Evolutionary conservation across 257 asterid genomes (phyloP), one percentile per base, ranked within the genome.

Genomic region (Asclepias syriaca): DNA sequence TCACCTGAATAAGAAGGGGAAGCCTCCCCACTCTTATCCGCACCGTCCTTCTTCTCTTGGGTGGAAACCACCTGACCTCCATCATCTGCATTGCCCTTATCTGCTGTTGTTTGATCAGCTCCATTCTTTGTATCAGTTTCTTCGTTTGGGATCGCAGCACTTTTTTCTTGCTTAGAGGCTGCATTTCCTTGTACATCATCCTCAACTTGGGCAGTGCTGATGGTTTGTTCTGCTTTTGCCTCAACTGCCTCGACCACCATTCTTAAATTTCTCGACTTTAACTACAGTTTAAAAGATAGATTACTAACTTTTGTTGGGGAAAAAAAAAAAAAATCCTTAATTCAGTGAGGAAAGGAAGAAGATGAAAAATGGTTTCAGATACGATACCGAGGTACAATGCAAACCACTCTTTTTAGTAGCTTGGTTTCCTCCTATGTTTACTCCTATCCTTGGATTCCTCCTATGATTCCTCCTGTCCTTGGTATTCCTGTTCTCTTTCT

Each of bases 21-120:
- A 75, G 68, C 24, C 72, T 18, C 73, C 51, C 78, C 12, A 55
- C 59, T 37, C 56, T 24, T 24, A 18, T 13, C 76, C 16, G 54
- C 75, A 22, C 71, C 65, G 18, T 13, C 69, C 24, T 14, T 70
- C n/a, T 32, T 60, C 21, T 68, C 74, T 34, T 40, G 54, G 24
- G 34, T 16, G 19, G 65, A 34, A 32, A 61, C 46, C 40, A 61
- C 46, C 40, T 64, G 68, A 37, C 11, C 11, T 11, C 27, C 19
- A 27, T 71, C 69, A 39, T 10, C 24, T 59, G 24, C 61, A 16
- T 29, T 32, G 60, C 12, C 9, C 12, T 66, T 46, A 1, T 45
- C 40, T 15, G 29, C 34, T 21, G 53, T 1, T 37, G 56, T 34
- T 6, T 32, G 64, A 21, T 56, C 56, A 6, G 24, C 73, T 5